Conservation (phyloP, 164 flowering plant genomes). For the Magnolia kwangsiensis region DNA sequence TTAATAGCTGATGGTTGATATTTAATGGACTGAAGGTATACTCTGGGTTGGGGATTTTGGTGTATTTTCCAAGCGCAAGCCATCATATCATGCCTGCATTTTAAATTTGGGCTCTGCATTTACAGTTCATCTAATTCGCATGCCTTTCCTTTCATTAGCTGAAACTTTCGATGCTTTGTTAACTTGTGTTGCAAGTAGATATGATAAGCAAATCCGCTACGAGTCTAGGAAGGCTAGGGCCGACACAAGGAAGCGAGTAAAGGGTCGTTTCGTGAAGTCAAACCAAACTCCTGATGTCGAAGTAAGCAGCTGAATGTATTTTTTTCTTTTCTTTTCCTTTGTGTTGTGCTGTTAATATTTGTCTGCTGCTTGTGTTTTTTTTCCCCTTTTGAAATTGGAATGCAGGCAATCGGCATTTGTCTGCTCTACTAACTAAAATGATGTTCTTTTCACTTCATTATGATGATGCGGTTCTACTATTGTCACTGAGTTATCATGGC, state of each 20-base stretch:
- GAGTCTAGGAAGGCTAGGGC: slow-evolving; percentile 97
- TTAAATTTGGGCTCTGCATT: no score
- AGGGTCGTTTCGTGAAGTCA: slow-evolving; percentile 93
- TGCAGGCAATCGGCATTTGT: background rate
- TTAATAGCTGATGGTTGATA: no score
- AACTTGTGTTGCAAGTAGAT: slow-evolving; percentile 34
- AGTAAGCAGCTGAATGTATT: slow-evolving; percentile 13
- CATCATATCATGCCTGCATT: no score
- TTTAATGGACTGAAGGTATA: no score
- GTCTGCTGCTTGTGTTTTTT: slow-evolving; percentile 4
- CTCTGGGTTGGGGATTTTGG: no score
- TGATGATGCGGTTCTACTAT: background rate
- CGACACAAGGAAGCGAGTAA: slow-evolving; percentile 86
- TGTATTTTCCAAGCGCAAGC: no score
- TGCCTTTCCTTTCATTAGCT: background rate
- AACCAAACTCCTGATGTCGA: slow-evolving; percentile 41
- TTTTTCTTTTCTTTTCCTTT: background rate
- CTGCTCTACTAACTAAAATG: background rate
- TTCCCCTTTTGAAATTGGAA: background rate
- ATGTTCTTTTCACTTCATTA: background rate
- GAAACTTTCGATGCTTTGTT: background rate
- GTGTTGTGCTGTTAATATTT: background rate
- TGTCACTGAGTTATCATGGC: background rate
- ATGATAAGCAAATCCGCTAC: slow-evolving; percentile 88
- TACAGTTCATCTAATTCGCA: background rate